phyloP scores from a whole-genome alignment of 108 stramenopile species.

The Aureococcus anophagefferens region DNA sequence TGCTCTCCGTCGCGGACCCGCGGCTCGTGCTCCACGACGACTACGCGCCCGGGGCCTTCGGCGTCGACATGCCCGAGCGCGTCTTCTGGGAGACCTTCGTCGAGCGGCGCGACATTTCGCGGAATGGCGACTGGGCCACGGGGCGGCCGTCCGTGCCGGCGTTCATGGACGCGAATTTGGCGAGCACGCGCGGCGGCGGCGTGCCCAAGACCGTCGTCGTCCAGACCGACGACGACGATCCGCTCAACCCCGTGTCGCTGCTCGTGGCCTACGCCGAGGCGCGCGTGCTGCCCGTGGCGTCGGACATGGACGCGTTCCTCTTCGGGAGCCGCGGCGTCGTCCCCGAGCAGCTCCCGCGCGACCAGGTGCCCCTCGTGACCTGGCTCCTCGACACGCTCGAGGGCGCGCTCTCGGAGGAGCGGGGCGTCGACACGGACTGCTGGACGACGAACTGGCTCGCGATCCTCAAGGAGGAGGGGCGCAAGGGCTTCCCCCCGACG shows the following conservation, averaged over 20 bases:
- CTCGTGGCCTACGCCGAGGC: slow-evolving; percentile 65
- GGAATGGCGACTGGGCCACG: no score
- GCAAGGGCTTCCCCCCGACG: slow-evolving; percentile 32
- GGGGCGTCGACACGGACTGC: slow-evolving; percentile 21
- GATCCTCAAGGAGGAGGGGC: slow-evolving; percentile 42
- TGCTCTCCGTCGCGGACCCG: no score
- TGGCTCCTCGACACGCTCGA: slow-evolving; percentile 52
- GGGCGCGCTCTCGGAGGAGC: slow-evolving; percentile 40
- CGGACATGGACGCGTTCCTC: slow-evolving; percentile 62
- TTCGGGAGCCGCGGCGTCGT: slow-evolving; percentile 42
- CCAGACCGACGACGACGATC: no score
- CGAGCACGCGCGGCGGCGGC: no score
- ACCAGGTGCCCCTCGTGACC: slow-evolving; percentile 48
- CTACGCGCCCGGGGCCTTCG: no score
- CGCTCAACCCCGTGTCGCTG: slow-evolving; percentile 47
- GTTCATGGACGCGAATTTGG: no score
- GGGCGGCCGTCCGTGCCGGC: no score
- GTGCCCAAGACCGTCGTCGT: no score
- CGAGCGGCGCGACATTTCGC: no score
- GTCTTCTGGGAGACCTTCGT: no score
- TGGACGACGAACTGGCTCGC: slow-evolving; percentile 62
- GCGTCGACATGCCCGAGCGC: no score
- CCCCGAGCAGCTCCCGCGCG: slow-evolving; percentile 46
- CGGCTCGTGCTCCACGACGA: no score
- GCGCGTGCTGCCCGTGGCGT: slow-evolving; percentile 48